Base-by-base conservation (phyloP, 148 eudicot species). In the Bassia scoparia region DNA sequence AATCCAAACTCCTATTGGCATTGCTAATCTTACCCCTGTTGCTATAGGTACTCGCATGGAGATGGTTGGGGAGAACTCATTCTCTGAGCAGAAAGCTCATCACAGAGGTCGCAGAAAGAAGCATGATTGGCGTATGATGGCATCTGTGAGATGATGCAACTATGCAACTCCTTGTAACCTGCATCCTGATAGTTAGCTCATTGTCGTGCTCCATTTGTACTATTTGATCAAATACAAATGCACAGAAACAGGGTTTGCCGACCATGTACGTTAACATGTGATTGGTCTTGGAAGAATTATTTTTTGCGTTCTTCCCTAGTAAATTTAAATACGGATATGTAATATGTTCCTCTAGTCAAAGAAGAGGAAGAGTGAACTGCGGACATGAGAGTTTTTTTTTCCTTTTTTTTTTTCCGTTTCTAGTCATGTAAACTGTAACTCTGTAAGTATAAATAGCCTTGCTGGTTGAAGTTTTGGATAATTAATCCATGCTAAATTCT, bases 41-140 rank as follows among this genome's bases (percentile, higher is more conserved):
- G 79, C 59, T 68, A 4, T 54, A 78, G 84, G 78, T 77, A 67
- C 87, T 21, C 81, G 79, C 10, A 46, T 81, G 81, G 89, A 90
- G 74, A 83, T 82, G 79, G 84, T 83, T n/a, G 90, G 92, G 18
- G 89, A 88, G 74, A 90, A 85, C 74, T 55, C 89, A 7, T 77
- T 90, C 74, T 70, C 75, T 17, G 84, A 78, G 72, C 96, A 84
- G 63, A 90, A 88, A 74, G 64, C 84, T 72, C 96, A 90, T 85
- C 90, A 90, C 65, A 77, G 96, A 70, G 80, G 96, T 34, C 87
- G 96, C 24, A 84, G 92, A 17, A 90, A 83, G 88, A 90, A 90
- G 81, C 86, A 87, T 61, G 96, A 90, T 43, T 72, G 85, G 80
- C 81, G 86, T 83, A 85, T 87, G 87, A 73, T 87, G 65, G 86